phyloP scores from a whole-genome alignment of 805 yeast genomes.

The Lipomyces mesembrius region DNA sequence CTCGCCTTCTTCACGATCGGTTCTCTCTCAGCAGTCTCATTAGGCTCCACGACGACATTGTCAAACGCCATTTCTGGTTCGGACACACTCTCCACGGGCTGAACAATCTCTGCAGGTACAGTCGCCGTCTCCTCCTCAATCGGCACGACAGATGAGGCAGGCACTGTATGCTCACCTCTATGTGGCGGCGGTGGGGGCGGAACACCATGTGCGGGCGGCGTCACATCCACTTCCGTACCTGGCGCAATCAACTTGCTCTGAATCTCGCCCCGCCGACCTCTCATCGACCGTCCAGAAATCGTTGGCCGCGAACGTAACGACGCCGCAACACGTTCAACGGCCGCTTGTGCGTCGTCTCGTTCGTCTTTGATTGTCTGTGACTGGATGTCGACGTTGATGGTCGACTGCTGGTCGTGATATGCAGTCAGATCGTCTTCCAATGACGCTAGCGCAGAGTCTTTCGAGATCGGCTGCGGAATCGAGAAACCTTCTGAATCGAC shows the following conservation, averaged over 20 bases:
- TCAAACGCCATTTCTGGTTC: neutral
- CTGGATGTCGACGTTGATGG: slow-evolving; percentile 39
- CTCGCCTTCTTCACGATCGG: neutral
- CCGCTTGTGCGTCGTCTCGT: slow-evolving; percentile 41
- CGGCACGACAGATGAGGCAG: neutral
- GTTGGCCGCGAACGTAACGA: slow-evolving; percentile 44
- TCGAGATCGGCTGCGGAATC: slow-evolving; percentile 40
- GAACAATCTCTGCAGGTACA: neutral
- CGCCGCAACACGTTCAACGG: slow-evolving; percentile 44
- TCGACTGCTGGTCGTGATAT: neutral
- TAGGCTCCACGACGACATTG: neutral
- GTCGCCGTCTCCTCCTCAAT: slow-evolving; percentile 6
- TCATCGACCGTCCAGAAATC: slow-evolving; percentile 39
- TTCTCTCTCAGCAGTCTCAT: neutral
- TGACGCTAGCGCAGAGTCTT: slow-evolving; percentile 20
- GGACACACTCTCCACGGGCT: neutral
- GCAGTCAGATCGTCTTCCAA: slow-evolving; percentile 13
- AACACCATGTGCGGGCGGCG: slow-evolving; percentile 16
- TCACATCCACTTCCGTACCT: slow-evolving; percentile 1
- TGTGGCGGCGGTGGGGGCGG: slow-evolving; percentile 33
- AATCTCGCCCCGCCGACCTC: slow-evolving; percentile 44
- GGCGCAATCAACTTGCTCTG: slow-evolving; percentile 38
- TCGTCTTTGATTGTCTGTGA: slow-evolving; percentile 40
- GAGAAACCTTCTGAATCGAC: slow-evolving; percentile 35
- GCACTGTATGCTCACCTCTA: slow-evolving; percentile 10